These are phyloP conservation scores for Aureobasidium subglaciale DNA, from an alignment of 2,329 filamentous ascomycete genomes.

Conservation along the genomic window DNA sequence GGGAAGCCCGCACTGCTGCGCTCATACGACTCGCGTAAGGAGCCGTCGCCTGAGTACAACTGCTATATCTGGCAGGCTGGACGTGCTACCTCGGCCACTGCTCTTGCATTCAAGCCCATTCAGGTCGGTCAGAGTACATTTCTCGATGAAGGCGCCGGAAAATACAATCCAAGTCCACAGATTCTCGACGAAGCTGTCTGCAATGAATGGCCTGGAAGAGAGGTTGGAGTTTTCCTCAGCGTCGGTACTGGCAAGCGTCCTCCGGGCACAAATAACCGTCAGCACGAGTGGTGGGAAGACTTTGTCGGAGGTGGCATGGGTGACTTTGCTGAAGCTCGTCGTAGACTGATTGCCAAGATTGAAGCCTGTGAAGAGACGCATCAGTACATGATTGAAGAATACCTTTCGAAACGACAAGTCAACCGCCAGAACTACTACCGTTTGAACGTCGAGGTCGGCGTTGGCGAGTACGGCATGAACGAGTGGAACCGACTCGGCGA, in stretches of 20 bases:
- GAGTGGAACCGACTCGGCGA: constrained; percentile 93
- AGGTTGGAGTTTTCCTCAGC: constrained; percentile 86
- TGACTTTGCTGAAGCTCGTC: constrained; percentile 83
- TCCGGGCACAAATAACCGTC: constrained; percentile 59
- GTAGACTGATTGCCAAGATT: constrained; percentile 81
- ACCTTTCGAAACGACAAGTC: constrained; percentile 57
- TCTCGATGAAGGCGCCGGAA: constrained; percentile 84
- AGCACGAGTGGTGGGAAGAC: constrained; percentile 85
- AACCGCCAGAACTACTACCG: constrained; percentile 72
- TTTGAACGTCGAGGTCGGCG: constrained; percentile 92
- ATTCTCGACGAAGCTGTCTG: constrained; percentile 82
- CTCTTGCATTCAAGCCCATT: constrained; percentile 91
- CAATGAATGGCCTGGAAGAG: constrained; percentile 92
- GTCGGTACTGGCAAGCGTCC: constrained; percentile 88
- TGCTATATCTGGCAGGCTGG: constrained; percentile 97
- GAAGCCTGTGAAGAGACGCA: constrained; percentile 92
- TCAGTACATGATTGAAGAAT: constrained; percentile 72
- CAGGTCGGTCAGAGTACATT: constrained; percentile 90
- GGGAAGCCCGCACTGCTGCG: constrained; percentile 64
- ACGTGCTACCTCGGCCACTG: constrained; percentile 84
- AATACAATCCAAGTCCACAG: constrained; percentile 80
- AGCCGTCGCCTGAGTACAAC: constrained; percentile 79
- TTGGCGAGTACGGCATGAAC: constrained; percentile 97
- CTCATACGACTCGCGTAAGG: constrained; percentile 91
- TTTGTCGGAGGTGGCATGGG: constrained; percentile 66